These are phyloP conservation scores for Irpex sp. DNA, from an alignment of 1,284 basidiomycete genomes.

Conservation along the genomic window DNA sequence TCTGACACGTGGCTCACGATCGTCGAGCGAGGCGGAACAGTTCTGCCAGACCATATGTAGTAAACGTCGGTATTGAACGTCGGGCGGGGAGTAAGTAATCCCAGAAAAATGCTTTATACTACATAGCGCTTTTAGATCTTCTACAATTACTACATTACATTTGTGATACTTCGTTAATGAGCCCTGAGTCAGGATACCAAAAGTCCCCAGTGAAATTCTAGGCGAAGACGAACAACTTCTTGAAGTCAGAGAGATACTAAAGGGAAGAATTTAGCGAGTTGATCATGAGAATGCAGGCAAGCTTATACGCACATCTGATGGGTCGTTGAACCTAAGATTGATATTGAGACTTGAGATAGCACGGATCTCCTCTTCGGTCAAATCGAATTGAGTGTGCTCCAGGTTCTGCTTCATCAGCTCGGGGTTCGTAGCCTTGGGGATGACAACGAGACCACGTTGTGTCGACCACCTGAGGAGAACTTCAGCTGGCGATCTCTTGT, in stretches of 20 bases:
- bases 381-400: slow-evolving; percentile 12
- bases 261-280: not conserved
- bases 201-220: not conserved
- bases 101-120: too few relatives aligned
- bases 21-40: not conserved
- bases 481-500: slow-evolving; percentile 19
- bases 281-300: not conserved
- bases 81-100: too few relatives aligned
- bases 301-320: slow-evolving; percentile 19
- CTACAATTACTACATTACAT: not conserved
- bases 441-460: slow-evolving; percentile 22
- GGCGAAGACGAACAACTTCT: slow-evolving; percentile 6
- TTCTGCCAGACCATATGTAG: too few relatives aligned
- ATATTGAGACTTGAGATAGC: slow-evolving; percentile 17
- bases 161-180: not conserved
- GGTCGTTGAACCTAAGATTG: slow-evolving; percentile 24
- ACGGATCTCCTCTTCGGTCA: slow-evolving; percentile 19
- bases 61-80: too few relatives aligned
- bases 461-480: slow-evolving; percentile 23
- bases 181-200: too few relatives aligned
- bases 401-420: slow-evolving; percentile 21
- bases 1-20: not conserved
- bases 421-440: slow-evolving; percentile 21
- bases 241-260: slow-evolving; percentile 6
- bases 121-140: too few relatives aligned